Evolutionary conservation across 441 rosid genomes (phyloP).

Genomic region (Metrosideros polymorpha): DNA sequence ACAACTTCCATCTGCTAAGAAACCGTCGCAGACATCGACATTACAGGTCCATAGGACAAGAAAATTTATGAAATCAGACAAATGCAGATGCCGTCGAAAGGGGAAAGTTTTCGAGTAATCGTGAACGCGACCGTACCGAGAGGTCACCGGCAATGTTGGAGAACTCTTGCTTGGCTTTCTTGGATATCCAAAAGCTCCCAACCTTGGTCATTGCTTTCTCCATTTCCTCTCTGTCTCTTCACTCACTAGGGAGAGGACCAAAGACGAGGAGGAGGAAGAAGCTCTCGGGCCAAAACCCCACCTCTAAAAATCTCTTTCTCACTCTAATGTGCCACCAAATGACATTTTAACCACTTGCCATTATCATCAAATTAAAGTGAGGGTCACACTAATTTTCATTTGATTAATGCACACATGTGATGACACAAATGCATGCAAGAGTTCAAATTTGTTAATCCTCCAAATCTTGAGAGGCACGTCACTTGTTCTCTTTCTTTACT

Average conservation of each 20-base stretch:
- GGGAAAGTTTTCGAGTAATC: no score
- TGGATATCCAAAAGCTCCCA: slow-evolving; percentile 76
- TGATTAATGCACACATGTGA: background rate
- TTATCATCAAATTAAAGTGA: background rate
- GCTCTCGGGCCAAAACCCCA: background rate
- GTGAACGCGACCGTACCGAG: slow-evolving; percentile 18
- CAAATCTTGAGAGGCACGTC: background rate
- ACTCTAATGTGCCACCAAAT: background rate
- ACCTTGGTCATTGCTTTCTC: slow-evolving; percentile 85
- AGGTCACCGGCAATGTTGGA: slow-evolving; percentile 65
- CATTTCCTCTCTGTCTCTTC: slow-evolving; percentile 20
- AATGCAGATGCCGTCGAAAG: background rate
- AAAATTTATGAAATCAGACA: background rate
- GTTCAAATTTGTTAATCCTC: background rate
- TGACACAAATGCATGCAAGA: background rate
- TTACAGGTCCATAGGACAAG: background rate
- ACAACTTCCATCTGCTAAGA: background rate
- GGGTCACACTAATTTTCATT: background rate
- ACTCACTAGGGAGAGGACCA: background rate
- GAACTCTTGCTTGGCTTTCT: slow-evolving; percentile 80
- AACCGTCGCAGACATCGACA: background rate
- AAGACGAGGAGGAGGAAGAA: background rate
- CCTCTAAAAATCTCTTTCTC: background rate
- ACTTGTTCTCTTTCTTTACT: background rate
- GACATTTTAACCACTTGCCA: background rate